Conservation (phyloP, 768 basidiomycete species). For the Termitomyces sp. region DNA sequence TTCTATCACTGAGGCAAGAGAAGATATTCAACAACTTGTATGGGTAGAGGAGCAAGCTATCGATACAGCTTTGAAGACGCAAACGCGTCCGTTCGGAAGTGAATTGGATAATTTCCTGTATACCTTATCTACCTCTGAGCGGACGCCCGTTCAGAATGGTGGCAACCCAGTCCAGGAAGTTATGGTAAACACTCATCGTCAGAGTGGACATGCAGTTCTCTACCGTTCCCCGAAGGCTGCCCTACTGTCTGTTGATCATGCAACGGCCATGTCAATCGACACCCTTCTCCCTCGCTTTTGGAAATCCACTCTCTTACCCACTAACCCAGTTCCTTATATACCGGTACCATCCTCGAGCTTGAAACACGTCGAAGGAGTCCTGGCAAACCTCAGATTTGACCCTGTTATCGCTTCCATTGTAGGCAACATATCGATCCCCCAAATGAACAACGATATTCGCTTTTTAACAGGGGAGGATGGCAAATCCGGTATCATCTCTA, state of each 20-base stretch:
- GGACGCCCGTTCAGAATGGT: neutral
- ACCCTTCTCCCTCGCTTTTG: constrained; percentile 66
- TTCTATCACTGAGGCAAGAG: constrained; percentile 18
- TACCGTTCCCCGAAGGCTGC: constrained; percentile 37
- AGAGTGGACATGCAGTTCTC: constrained; percentile 29
- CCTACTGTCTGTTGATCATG: constrained; percentile 42
- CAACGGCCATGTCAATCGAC: constrained; percentile 44
- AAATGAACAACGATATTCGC: constrained; percentile 66
- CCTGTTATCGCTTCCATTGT: constrained; percentile 65
- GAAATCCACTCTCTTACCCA: constrained; percentile 61
- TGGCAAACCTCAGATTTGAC: constrained; percentile 59
- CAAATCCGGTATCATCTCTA: constrained; percentile 63
- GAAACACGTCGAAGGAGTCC: constrained; percentile 50
- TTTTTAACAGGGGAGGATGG: constrained; percentile 84
- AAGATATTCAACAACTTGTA: constrained; percentile 38
- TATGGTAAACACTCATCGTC: constrained; percentile 5
- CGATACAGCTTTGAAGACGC: constrained; percentile 36
- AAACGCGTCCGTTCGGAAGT: constrained; percentile 20
- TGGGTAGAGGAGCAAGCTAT: constrained; percentile 57
- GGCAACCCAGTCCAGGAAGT: constrained; percentile 13
- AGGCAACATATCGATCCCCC: constrained; percentile 57
- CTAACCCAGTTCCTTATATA: constrained; percentile 37
- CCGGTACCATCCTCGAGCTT: constrained; percentile 55
- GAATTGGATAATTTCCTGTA: constrained; percentile 33
- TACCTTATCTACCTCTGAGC: constrained; percentile 12